Conservation (phyloP, 2,329 filamentous ascomycete genomes). For the Clonostachys rosea region DNA sequence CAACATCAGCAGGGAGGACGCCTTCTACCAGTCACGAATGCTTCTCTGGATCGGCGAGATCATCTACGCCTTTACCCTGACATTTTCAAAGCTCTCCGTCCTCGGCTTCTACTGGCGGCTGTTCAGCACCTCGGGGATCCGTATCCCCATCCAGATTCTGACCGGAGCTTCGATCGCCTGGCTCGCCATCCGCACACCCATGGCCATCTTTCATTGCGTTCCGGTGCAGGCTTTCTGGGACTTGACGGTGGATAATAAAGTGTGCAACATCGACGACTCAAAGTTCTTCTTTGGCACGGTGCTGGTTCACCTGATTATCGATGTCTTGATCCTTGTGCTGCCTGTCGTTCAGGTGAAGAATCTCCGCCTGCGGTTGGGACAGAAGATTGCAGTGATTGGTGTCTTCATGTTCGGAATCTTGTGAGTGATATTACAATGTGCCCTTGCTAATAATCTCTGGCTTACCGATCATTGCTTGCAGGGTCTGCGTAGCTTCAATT, state of each 20-base stretch:
- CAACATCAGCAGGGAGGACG: not conserved
- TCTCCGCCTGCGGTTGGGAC: constrained; percentile 9
- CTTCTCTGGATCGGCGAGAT: constrained; percentile 15
- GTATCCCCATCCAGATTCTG: constrained; percentile 15
- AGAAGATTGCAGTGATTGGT: constrained; percentile 10
- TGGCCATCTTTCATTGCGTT: constrained; percentile 19
- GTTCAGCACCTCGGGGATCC: constrained; percentile 13
- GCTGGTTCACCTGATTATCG: constrained; percentile 14
- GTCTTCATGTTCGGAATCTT: constrained; percentile 13
- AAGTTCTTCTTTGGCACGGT: constrained; percentile 17
- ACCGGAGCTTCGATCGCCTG: constrained; percentile 12
- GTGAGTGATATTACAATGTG: constrained; percentile 5
- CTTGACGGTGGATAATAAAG: constrained; percentile 6
- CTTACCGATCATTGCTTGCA: not conserved
- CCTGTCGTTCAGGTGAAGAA: constrained; percentile 14
- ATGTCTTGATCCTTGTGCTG: constrained; percentile 14
- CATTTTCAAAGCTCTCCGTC: constrained; percentile 16
- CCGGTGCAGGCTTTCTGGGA: constrained; percentile 23
- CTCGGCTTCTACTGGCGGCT: constrained; percentile 22
- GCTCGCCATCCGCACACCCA: constrained; percentile 18
- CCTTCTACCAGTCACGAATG: constrained; percentile 8
- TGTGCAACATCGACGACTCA: constrained; percentile 15
- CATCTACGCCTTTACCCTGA: constrained; percentile 16
- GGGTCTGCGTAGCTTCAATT: constrained; percentile 3
- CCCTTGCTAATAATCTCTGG: not conserved